A percentile compares a stretch with the other conserved stretches of the same genome.
Conservation (phyloP, 2,329 filamentous ascomycete species). For the Fonsecaea monophora region DNA sequence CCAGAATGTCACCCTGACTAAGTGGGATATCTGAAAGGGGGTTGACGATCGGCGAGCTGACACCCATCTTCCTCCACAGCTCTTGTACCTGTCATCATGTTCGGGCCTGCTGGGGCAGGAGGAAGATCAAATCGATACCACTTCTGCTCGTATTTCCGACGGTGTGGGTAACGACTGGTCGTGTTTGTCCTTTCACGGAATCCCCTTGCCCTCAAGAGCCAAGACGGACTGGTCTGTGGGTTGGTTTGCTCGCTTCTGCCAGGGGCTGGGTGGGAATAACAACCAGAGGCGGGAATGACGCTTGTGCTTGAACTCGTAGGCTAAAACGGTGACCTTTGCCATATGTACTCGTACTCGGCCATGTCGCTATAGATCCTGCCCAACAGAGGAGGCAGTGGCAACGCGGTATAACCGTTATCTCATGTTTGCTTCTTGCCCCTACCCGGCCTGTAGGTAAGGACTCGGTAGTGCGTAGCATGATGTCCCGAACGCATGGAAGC, state of each 20-base stretch:
- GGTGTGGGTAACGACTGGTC: neutral
- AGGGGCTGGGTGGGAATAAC: neutral
- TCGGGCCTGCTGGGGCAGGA: neutral
- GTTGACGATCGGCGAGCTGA: neutral
- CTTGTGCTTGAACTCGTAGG: neutral
- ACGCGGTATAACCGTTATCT: neutral
- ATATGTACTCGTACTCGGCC: neutral
- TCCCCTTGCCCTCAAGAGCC: neutral
- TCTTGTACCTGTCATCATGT: neutral
- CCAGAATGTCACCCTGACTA: conserved; percentile 25
- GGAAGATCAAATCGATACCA: neutral
- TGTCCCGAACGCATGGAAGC: conserved; percentile 2
- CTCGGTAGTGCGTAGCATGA: neutral
- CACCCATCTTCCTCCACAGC: neutral
- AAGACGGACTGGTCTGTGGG: neutral
- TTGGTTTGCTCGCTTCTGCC: neutral
- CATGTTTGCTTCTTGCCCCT: conserved; percentile 4
- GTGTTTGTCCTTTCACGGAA: neutral
- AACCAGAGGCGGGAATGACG: neutral
- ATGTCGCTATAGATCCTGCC: neutral
- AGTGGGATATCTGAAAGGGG: conserved; percentile 1
- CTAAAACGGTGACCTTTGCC: neutral
- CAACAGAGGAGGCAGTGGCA: neutral
- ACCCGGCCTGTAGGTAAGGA: neutral
- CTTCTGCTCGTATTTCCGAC: neutral